Evolutionary conservation across 495 filamentous ascomycete genomes (phyloP), one percentile per base, ranked within the genome.

Genomic region (Chaetomium fimeti): DNA sequence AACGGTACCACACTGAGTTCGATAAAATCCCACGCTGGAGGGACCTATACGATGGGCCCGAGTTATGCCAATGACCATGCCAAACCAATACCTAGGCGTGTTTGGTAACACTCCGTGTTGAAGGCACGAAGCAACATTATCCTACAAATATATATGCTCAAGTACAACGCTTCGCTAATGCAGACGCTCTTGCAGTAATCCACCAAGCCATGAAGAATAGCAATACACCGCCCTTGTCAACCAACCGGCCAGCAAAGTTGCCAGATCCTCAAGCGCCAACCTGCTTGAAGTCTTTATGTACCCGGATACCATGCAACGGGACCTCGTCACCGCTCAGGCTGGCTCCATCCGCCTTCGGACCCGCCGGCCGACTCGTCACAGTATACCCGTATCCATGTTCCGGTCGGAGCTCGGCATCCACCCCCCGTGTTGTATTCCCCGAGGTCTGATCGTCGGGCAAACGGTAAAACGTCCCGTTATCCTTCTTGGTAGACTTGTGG

Each of bases 281-380:
- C 11, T 53, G 48, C 38, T 43, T 56, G 25, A 65, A 60, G 5
- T 65, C 56, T 24, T n/a, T 59, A 1, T 54, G 55, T 47, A 64
- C 56, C 47, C 45, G 32, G 22, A 64, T 64, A 15, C 56, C 62
- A 28, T 64, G 55, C 36, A 64, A n/a, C 29, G 62, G 62, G 7
- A 55, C 38, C 47, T 64, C 62, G 18, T 64, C 62, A 18, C 55
- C 56, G 36, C 62, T 64, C 48, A 20, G 7, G 16, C 48, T 60
- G 24, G 28, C 54, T 0, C 47, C 57, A 13, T 64, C 62, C 8
- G 29, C 36, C 2, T 8, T 49, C n/a, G 18, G 1, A 32, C 54
- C 60, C 7, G 56, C 55, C 1, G 62, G 56, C 38, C 27, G 28
- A 11, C 62, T 64, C n/a, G 56, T 59, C 27, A 64, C 62, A 15